Evolutionary conservation across 192 early-diverging fungal genomes (phyloP).

Genomic region (Dimargaris xerosporica): DNA sequence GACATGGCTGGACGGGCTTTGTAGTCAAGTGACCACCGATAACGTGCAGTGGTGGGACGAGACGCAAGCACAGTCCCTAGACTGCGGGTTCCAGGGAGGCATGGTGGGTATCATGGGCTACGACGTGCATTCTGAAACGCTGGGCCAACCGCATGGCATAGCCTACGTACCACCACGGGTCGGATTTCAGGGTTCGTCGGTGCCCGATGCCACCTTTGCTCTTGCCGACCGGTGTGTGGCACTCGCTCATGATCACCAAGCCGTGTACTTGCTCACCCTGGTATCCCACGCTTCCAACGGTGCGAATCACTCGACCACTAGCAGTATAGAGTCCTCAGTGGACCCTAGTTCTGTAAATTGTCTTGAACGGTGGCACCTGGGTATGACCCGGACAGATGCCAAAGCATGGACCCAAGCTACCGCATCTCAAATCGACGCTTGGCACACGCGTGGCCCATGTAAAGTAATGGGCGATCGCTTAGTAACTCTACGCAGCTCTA

Average conservation of each 20-base stretch:
- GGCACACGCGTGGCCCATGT: too few relatives aligned
- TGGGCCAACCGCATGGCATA: constrained; percentile 37
- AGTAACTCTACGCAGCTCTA: too few relatives aligned
- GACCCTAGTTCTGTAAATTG: too few relatives aligned
- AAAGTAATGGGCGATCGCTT: too few relatives aligned
- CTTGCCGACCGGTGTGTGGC: constrained; percentile 63
- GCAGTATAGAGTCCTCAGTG: too few relatives aligned
- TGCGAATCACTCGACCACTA: too few relatives aligned
- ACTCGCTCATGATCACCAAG: constrained; percentile 40
- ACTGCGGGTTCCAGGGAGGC: constrained; percentile 60
- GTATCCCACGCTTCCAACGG: too few relatives aligned
- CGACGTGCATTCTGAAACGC: constrained; percentile 76
- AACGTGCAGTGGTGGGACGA: constrained; percentile 13
- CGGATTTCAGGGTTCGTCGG: constrained; percentile 13
- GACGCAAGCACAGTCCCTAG: constrained; percentile 13
- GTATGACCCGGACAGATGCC: too few relatives aligned
- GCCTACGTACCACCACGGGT: too few relatives aligned
- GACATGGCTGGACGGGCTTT: constrained; percentile 36
- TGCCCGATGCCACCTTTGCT: constrained; percentile 60
- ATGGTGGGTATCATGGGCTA: constrained; percentile 86
- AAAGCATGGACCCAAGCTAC: too few relatives aligned
- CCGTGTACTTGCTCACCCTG: constrained; percentile 25
- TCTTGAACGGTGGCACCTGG: too few relatives aligned
- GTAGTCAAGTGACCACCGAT: constrained; percentile 12
- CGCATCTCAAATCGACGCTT: too few relatives aligned